These are phyloP conservation scores for Cytospora paraplurivora DNA, from an alignment of 2,329 filamentous ascomycete species.

Conservation along the genomic window DNA sequence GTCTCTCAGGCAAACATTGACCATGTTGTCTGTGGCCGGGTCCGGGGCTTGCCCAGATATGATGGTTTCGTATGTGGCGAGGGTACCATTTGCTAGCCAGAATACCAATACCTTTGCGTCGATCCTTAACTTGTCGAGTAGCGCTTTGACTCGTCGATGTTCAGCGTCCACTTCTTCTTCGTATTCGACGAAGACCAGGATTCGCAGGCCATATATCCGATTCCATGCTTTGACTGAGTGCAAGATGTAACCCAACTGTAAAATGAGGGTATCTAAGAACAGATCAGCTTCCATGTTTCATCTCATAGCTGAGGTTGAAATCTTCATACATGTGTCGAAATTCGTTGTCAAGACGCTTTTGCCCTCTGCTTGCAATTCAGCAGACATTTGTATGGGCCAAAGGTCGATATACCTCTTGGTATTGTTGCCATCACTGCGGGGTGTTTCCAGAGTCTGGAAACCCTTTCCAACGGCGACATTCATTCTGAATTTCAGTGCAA, in stretches of 20 bases:
- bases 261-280: conserved; percentile 67
- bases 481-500: conserved; percentile 74
- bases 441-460: conserved; percentile 75
- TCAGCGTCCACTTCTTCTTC: conserved; percentile 83
- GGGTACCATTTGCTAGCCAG: conserved; percentile 73
- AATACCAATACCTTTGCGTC: conserved; percentile 79
- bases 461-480: conserved; percentile 85
- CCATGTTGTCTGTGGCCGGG: conserved; percentile 58
- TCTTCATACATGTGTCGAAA: conserved; percentile 77
- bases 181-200: conserved; percentile 88
- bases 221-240: conserved; percentile 82
- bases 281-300: conserved; percentile 26
- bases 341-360: conserved; percentile 79
- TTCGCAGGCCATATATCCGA: conserved; percentile 69
- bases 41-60: conserved; percentile 67
- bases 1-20: conserved; percentile 67
- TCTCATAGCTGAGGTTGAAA: background rate
- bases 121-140: conserved; percentile 81
- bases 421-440: conserved; percentile 58
- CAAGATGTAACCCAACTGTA: conserved; percentile 83
- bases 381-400: conserved; percentile 94
- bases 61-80: conserved; percentile 75
- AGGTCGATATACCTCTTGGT: conserved; percentile 81
- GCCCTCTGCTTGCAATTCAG: conserved; percentile 70
- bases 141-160: conserved; percentile 66